Conservation (phyloP, 2,329 filamentous ascomycete species). For the Incumbomyces delicatus region DNA sequence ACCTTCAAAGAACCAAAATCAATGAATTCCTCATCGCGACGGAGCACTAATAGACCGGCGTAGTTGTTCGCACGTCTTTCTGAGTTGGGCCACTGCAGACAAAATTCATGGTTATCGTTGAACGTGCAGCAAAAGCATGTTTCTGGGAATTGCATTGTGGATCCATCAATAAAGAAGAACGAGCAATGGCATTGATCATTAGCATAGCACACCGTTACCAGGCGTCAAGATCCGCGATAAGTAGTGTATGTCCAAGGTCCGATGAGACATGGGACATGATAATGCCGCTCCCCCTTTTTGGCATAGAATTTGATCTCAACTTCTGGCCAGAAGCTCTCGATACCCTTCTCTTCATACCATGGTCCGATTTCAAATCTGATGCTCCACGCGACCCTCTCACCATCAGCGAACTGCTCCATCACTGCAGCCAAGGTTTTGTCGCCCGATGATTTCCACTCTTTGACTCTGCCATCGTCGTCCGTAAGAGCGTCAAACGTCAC, state of each 20-base stretch:
- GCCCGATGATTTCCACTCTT: conserved; percentile 29
- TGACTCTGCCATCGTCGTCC: conserved; percentile 38
- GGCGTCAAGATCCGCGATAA: conserved; percentile 37
- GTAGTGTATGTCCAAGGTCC: conserved; percentile 44
- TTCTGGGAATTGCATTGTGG: background rate
- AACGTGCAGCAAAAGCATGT: background rate
- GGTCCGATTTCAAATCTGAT: conserved; percentile 37
- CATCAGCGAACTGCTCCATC: conserved; percentile 15
- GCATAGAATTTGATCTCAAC: conserved; percentile 43
- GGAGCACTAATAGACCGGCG: no score
- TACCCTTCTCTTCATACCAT: conserved; percentile 38
- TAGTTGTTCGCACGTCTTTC: no score
- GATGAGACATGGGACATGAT: conserved; percentile 42
- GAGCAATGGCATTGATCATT: no score
- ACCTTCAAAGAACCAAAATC: no score
- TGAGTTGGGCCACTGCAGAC: no score
- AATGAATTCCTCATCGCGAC: no score
- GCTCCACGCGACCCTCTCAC: conserved; percentile 35
- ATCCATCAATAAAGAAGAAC: no score
- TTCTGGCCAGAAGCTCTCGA: conserved; percentile 43
- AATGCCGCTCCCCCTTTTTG: conserved; percentile 38
- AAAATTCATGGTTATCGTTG: no score
- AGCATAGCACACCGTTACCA: no score
- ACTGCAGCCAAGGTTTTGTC: conserved; percentile 18
- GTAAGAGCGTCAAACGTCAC: conserved; percentile 31